These are phyloP conservation scores for Deinandra increscens DNA, from an alignment of 129 eudicot genomes.

Conservation along the genomic window DNA sequence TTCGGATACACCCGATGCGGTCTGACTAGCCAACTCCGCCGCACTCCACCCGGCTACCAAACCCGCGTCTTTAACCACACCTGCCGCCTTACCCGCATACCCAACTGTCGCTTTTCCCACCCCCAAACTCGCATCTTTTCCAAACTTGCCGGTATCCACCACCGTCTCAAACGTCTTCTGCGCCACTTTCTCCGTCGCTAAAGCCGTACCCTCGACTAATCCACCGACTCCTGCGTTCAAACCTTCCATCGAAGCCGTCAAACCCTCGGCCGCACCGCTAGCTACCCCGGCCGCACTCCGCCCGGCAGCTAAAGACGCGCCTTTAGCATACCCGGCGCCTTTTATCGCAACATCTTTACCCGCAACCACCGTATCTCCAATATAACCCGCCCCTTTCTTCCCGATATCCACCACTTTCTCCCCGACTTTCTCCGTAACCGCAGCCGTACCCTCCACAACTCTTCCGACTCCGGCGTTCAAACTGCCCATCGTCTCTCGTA, in stretches of 20 bases:
- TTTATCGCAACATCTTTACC: conserved; percentile 45
- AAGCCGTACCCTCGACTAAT: neutral
- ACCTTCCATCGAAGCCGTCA: neutral
- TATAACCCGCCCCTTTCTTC: conserved; percentile 28
- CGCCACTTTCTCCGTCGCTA: neutral
- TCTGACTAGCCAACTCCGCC: no score
- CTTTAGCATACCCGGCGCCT: conserved; percentile 30
- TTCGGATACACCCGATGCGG: no score
- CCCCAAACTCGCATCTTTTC: no score
- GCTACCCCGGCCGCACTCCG: conserved; percentile 32
- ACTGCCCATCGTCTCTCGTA: neutral
- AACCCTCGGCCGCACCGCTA: neutral
- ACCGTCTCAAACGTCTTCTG: neutral
- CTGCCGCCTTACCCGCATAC: no score
- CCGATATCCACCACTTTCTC: conserved; percentile 31
- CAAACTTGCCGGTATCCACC: neutral
- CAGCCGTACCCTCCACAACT: neutral
- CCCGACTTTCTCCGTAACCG: neutral
- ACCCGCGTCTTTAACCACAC: no score
- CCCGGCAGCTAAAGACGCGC: conserved; percentile 20
- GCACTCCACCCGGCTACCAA: no score
- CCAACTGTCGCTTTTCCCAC: no score
- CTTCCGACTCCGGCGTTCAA: neutral
- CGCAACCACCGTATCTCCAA: neutral
- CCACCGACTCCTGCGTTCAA: neutral